These are phyloP conservation scores for Porcisia hertigi DNA, from an alignment of 208 protist species.

Conservation along the genomic window DNA sequence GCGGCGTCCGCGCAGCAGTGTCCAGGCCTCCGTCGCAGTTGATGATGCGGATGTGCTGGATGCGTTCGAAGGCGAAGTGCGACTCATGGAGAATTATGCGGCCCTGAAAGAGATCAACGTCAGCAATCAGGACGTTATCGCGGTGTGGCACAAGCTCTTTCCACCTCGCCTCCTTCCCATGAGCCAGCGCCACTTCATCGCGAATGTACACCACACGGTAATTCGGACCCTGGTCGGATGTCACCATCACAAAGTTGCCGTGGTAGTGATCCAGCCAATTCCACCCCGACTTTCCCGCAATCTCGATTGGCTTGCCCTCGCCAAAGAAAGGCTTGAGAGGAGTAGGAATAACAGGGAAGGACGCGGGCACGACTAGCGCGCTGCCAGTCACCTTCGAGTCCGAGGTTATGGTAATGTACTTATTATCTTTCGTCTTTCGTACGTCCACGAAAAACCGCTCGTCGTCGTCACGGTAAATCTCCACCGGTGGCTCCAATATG, in stretches of 20 bases:
- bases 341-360: conserved; percentile 80
- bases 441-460: conserved; percentile 92
- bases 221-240: conserved; percentile 81
- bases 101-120: conserved; percentile 87
- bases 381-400: conserved; percentile 87
- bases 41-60: conserved; percentile 84
- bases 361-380: conserved; percentile 76
- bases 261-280: conserved; percentile 91
- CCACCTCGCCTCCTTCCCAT: conserved; percentile 60
- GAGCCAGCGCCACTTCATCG: conserved; percentile 77
- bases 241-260: conserved; percentile 86
- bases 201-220: conserved; percentile 82
- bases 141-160: conserved; percentile 87
- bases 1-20: conserved; percentile 41
- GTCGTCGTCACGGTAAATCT: conserved; percentile 88
- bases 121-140: conserved; percentile 80
- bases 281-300: conserved; percentile 78
- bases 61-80: conserved; percentile 85
- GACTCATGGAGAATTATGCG: conserved; percentile 80
- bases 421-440: conserved; percentile 86
- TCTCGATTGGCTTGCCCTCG: conserved; percentile 71
- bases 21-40: conserved; percentile 78
- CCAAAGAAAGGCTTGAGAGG: conserved; percentile 69
- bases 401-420: conserved; percentile 85
- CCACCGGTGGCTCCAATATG: conserved; percentile 76